Conservation (phyloP, 441 rosid species). For the Erodium moschatum region DNA sequence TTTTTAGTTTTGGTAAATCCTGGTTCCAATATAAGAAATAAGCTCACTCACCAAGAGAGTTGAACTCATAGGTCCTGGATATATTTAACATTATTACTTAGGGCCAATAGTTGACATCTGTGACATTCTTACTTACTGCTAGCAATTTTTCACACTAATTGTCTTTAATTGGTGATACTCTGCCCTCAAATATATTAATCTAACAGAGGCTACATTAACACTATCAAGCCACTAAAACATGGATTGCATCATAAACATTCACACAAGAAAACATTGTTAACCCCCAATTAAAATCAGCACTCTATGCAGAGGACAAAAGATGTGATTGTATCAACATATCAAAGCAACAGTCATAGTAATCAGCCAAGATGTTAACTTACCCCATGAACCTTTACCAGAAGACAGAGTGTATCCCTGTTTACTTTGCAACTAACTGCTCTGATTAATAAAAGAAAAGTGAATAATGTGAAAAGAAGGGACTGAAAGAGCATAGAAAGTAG, state of each 20-base stretch:
- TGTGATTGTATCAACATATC: neutral
- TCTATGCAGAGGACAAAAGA: neutral
- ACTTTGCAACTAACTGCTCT: constrained; percentile 69
- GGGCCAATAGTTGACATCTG: neutral
- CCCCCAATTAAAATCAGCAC: constrained; percentile 1
- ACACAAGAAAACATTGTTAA: neutral
- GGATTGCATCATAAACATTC: constrained; percentile 4
- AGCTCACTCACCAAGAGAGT: neutral
- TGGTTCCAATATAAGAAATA: neutral
- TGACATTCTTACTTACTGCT: neutral
- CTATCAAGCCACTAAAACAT: constrained; percentile 1
- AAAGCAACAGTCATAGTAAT: neutral
- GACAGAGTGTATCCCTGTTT: constrained; percentile 56
- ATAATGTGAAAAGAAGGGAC: neutral
- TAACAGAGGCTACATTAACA: neutral
- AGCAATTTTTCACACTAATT: neutral
- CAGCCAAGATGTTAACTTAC: constrained; percentile 34
- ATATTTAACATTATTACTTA: neutral
- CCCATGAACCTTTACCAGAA: constrained; percentile 56
- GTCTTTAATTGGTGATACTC: constrained; percentile 11
- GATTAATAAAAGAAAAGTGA: constrained; percentile 23
- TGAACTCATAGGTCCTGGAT: constrained; percentile 8
- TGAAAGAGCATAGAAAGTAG: constrained; percentile 10
- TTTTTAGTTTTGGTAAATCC: neutral
- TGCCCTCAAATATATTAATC: neutral